These are phyloP conservation scores for Athelia sp. DNA, from an alignment of 1,284 basidiomycete species.

Conservation along the genomic window DNA sequence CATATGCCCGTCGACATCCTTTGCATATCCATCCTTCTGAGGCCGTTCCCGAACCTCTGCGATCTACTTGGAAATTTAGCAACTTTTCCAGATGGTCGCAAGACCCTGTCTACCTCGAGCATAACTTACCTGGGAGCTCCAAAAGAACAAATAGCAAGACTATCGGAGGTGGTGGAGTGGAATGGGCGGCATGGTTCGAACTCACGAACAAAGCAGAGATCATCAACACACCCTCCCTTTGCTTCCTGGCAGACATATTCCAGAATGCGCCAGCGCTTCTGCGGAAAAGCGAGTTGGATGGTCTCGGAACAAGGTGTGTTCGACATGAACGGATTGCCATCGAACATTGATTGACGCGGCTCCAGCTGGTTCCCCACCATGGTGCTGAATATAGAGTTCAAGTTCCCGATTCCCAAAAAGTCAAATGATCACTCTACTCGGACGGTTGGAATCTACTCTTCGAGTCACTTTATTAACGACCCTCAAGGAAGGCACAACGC, in stretches of 20 bases:
- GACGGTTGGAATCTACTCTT: conserved; percentile 50
- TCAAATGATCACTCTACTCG: conserved; percentile 31
- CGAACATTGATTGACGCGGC: neutral
- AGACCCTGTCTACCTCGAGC: conserved; percentile 34
- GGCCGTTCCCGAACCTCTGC: conserved; percentile 16
- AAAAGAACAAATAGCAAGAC: conserved; percentile 29
- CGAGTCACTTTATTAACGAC: conserved; percentile 42
- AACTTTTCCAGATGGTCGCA: conserved; percentile 30
- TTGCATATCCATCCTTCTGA: conserved; percentile 45
- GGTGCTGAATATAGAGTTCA: conserved; percentile 54
- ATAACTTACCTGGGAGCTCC: conserved; percentile 29
- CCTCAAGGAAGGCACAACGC: conserved; percentile 51
- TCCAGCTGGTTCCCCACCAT: conserved; percentile 59
- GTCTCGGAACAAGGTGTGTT: conserved; percentile 23
- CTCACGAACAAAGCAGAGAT: conserved; percentile 36
- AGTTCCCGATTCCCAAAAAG: conserved; percentile 46
- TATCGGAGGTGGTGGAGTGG: conserved; percentile 42
- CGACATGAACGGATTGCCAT: conserved; percentile 3
- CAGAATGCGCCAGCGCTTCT: conserved; percentile 38
- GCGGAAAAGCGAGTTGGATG: conserved; percentile 26
- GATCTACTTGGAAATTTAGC: conserved; percentile 28
- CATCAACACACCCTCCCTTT: conserved; percentile 41
- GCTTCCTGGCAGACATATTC: conserved; percentile 53
- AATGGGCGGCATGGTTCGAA: conserved; percentile 55
- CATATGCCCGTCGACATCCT: conserved; percentile 52